Conservation (phyloP, 2,329 filamentous ascomycete species). For the Rosellinia necatrix region DNA sequence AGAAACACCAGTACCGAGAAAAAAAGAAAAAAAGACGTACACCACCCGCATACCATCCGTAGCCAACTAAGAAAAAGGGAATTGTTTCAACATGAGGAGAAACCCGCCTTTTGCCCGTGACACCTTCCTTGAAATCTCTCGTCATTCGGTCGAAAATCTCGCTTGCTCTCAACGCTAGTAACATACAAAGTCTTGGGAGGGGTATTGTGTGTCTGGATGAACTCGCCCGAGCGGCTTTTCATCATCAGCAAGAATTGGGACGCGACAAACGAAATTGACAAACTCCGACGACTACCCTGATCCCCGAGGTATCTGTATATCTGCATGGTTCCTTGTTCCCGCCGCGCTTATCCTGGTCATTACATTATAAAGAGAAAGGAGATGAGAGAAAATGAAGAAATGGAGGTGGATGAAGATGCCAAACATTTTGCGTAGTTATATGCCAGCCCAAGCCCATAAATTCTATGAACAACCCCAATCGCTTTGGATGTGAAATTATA, state of each 20-base stretch:
- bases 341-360: slow-evolving; percentile 35
- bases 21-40: slow-evolving; percentile 12
- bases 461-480: slow-evolving; percentile 23
- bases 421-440: slow-evolving; percentile 16
- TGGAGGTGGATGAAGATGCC: slow-evolving; percentile 7
- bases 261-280: slow-evolving; percentile 22
- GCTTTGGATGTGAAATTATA: slow-evolving; percentile 23
- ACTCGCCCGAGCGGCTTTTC: background rate
- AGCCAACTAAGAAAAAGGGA: slow-evolving; percentile 2
- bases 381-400: background rate
- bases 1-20: slow-evolving; percentile 16
- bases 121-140: slow-evolving; percentile 9
- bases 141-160: slow-evolving; percentile 10
- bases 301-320: slow-evolving; percentile 35
- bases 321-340: slow-evolving; percentile 28
- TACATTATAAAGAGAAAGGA: slow-evolving; percentile 34
- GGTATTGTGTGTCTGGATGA: slow-evolving; percentile 21
- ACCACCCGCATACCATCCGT: background rate
- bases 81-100: slow-evolving; percentile 10
- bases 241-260: slow-evolving; percentile 15
- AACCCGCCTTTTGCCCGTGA: slow-evolving; percentile 16
- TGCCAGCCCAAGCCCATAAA: slow-evolving; percentile 11
- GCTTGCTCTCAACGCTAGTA: slow-evolving; percentile 24
- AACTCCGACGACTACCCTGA: slow-evolving; percentile 23
- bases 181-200: slow-evolving; percentile 25